Conservation (phyloP, 2,329 filamentous ascomycete species). For the Nannizzia gypsea region DNA sequence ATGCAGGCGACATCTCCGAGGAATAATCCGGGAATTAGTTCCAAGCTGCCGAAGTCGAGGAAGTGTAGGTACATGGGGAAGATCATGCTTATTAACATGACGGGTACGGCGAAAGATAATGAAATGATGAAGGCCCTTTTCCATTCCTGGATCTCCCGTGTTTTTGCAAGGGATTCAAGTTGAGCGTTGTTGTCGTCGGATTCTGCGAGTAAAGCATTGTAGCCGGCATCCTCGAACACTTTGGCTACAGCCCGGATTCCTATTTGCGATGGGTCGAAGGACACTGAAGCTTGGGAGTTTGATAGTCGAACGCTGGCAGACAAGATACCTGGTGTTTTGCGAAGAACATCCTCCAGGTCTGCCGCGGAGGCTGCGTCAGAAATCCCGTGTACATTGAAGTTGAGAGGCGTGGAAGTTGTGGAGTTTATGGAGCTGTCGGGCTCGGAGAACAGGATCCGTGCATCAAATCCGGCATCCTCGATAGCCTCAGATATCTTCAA, state of each 20-base stretch:
- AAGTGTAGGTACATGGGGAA: slow-evolving; percentile 71
- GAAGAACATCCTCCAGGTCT: slow-evolving; percentile 57
- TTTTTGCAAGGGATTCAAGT: slow-evolving; percentile 89
- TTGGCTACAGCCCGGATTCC: slow-evolving; percentile 77
- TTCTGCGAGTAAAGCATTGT: slow-evolving; percentile 81
- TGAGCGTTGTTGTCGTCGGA: slow-evolving; percentile 94
- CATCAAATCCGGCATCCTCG: slow-evolving; percentile 82
- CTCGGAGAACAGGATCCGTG: slow-evolving; percentile 65
- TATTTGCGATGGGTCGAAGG: slow-evolving; percentile 57
- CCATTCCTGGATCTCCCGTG: slow-evolving; percentile 93
- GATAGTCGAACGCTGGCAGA: slow-evolving; percentile 62
- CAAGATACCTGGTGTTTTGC: slow-evolving; percentile 55
- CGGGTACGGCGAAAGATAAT: slow-evolving; percentile 70
- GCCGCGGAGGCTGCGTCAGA: slow-evolving; percentile 60
- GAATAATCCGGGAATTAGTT: slow-evolving; percentile 62
- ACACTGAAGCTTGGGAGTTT: slow-evolving; percentile 62
- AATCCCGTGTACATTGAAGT: slow-evolving; percentile 76
- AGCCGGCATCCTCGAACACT: slow-evolving; percentile 65
- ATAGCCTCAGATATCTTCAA: slow-evolving; percentile 71
- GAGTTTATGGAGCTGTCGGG: slow-evolving; percentile 46
- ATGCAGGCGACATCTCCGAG: slow-evolving; percentile 81
- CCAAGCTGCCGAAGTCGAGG: slow-evolving; percentile 63
- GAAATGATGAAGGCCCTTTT: slow-evolving; percentile 67
- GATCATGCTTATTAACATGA: slow-evolving; percentile 87
- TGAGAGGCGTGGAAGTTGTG: slow-evolving; percentile 49